A percentile compares a stretch with the other conserved stretches of the same genome.
phyloP scores from a whole-genome alignment of 495 filamentous ascomycete genomes.

The Neurospora africana region DNA sequence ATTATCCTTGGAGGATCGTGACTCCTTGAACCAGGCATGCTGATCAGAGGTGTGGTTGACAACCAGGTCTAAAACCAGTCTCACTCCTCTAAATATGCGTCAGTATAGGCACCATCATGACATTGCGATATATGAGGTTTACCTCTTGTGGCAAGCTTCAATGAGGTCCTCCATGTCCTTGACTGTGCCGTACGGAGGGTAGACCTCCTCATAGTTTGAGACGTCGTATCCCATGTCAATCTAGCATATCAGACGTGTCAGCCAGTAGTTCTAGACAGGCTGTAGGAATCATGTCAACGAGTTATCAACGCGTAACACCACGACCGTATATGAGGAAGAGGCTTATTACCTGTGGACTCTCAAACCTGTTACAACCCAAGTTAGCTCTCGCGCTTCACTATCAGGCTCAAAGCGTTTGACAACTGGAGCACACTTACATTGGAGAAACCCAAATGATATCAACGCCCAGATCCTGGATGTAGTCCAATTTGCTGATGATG shows the following conservation, averaged over 20 bases:
- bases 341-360: slow-evolving; percentile 43
- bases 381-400: neutral
- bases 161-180: slow-evolving; percentile 53
- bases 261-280: neutral
- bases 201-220: slow-evolving; percentile 51
- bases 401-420: neutral
- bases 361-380: slow-evolving; percentile 27
- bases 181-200: slow-evolving; percentile 51
- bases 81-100: slow-evolving; percentile 49
- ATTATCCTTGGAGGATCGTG: slow-evolving; percentile 47
- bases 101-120: neutral
- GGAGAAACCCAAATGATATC: slow-evolving; percentile 63
- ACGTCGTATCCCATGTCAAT: slow-evolving; percentile 53
- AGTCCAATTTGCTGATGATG: slow-evolving; percentile 56
- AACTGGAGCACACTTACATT: slow-evolving; percentile 19
- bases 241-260: neutral
- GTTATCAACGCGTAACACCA: neutral
- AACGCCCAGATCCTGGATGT: slow-evolving; percentile 51
- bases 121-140: neutral
- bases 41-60: slow-evolving; percentile 74
- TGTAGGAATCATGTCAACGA: neutral
- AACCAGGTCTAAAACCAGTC: slow-evolving; percentile 62
- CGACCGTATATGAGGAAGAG: neutral
- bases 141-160: slow-evolving; percentile 40
- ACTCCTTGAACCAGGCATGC: slow-evolving; percentile 66